Percentiles rank a stretch among this genome's conserved stretches.
phyloP scores from a whole-genome alignment of 371 early-diverging fungal species.

The Rhizopus microsporus region DNA sequence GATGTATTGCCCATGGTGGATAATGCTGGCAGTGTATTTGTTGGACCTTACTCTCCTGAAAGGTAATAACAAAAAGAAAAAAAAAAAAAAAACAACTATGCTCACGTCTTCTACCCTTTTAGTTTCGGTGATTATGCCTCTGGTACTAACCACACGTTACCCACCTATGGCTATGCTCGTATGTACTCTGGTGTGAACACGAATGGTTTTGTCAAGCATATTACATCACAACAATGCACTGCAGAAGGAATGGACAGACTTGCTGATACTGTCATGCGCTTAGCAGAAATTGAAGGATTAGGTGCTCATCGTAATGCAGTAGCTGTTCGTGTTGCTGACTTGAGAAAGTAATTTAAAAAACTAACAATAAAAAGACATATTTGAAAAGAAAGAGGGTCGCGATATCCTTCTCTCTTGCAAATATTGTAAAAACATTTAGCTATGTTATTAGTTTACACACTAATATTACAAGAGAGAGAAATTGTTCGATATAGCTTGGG shows the following conservation, averaged over 20 bases:
- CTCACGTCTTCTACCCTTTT: not conserved
- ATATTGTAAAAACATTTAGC: no score
- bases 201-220: conserved; percentile 91
- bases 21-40: conserved; percentile 96
- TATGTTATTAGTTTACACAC: no score
- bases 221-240: conserved; percentile 91
- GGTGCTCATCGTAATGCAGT: conserved; percentile 97
- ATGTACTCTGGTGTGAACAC: conserved; percentile 98
- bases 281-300: conserved; percentile 94
- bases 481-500: no score
- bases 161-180: conserved; percentile 96
- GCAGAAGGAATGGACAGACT: conserved; percentile 84
- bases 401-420: no score
- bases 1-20: conserved; percentile 61
- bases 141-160: conserved; percentile 99
- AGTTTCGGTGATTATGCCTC: conserved; percentile 98
- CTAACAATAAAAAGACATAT: not conserved
- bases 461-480: no score
- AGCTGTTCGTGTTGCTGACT: conserved; percentile 78
- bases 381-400: no score
- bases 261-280: conserved; percentile 87
- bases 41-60: conserved; percentile 95
- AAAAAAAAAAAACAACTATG: conserved; percentile 48
- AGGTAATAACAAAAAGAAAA: not conserved
- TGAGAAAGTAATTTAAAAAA: conserved; percentile 44